These are phyloP conservation scores for Monosporascus sp. DNA, from an alignment of 2,329 filamentous ascomycete genomes.

Conservation along the genomic window DNA sequence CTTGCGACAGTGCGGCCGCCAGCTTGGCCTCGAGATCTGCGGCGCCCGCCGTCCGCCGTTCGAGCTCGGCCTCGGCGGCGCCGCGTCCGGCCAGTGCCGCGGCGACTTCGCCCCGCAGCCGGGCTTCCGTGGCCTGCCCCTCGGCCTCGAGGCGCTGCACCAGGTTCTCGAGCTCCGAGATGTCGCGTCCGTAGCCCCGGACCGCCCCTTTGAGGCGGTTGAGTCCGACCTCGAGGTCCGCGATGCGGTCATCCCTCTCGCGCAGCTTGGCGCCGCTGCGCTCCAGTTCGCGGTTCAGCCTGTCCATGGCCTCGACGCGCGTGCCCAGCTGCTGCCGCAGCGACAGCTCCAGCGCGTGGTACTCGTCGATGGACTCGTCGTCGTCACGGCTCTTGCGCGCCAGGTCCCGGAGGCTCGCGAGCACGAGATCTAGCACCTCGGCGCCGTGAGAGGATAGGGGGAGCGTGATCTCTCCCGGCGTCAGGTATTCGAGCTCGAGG, in stretches of 20 bases:
- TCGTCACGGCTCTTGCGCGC: constrained; percentile 39
- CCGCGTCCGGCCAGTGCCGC: constrained; percentile 12
- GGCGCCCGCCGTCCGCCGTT: constrained; percentile 25
- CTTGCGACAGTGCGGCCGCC: constrained; percentile 32
- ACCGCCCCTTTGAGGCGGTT: constrained; percentile 47
- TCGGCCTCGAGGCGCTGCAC: constrained; percentile 44
- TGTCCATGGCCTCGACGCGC: constrained; percentile 46
- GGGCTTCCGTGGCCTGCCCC: constrained; percentile 24
- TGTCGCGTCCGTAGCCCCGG: constrained; percentile 48
- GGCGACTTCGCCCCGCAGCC: constrained; percentile 30
- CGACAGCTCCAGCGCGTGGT: constrained; percentile 50
- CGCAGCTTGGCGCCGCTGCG: constrained; percentile 26
- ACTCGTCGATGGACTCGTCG: constrained; percentile 54
- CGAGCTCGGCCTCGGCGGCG: constrained; percentile 21
- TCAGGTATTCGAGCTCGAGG: constrained; percentile 57
- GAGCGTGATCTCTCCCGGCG: constrained; percentile 51
- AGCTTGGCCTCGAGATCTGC: constrained; percentile 41
- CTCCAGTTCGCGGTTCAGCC: constrained; percentile 36
- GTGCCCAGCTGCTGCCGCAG: constrained; percentile 52
- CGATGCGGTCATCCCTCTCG: constrained; percentile 34
- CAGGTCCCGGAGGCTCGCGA: constrained; percentile 45
- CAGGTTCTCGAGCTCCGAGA: constrained; percentile 47
- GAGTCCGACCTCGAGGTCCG: constrained; percentile 45
- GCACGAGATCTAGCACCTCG: constrained; percentile 50
- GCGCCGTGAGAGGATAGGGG: constrained; percentile 48